Percentiles rank a stretch among this genome's conserved stretches.
phyloP scores from a whole-genome alignment of 2,329 filamentous ascomycete species.

The Ceratocystiopsis minuta region DNA sequence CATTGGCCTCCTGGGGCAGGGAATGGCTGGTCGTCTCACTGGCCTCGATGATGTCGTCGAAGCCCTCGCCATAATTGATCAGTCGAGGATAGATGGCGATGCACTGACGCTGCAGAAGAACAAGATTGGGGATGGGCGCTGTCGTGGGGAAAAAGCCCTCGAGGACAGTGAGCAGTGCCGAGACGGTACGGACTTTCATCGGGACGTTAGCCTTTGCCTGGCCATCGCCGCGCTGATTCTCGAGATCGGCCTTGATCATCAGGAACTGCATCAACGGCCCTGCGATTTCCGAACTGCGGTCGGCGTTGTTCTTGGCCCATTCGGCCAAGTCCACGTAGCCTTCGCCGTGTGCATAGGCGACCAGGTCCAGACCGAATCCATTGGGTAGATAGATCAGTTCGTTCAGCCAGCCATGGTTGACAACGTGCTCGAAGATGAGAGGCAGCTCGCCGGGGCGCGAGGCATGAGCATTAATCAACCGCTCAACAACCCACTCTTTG shows the following conservation, averaged over 20 bases:
- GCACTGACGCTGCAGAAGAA: conserved; percentile 67
- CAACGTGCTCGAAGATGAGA: conserved; percentile 60
- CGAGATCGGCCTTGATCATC: conserved; percentile 66
- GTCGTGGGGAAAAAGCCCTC: conserved; percentile 47
- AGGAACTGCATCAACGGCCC: conserved; percentile 62
- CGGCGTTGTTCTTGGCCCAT: conserved; percentile 59
- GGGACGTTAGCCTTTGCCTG: conserved; percentile 48
- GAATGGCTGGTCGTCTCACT: conserved; percentile 71
- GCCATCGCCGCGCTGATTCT: conserved; percentile 45
- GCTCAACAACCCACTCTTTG: conserved; percentile 65
- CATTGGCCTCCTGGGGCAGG: conserved; percentile 61
- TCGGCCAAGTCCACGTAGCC: conserved; percentile 62
- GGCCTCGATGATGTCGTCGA: conserved; percentile 75
- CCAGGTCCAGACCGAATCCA: conserved; percentile 74
- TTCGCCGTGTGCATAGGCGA: conserved; percentile 67
- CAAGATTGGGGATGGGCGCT: conserved; percentile 45
- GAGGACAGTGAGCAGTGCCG: conserved; percentile 60
- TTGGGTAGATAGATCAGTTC: conserved; percentile 61
- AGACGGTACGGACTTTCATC: conserved; percentile 71
- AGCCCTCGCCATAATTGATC: conserved; percentile 91
- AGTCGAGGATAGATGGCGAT: conserved; percentile 84
- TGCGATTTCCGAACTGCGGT: conserved; percentile 49
- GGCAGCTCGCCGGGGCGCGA: conserved; percentile 48
- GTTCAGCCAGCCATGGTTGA: conserved; percentile 70
- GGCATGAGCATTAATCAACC: conserved; percentile 62